Evolutionary conservation across 192 early-diverging fungal genomes (phyloP).

Genomic region (Coemansia sp.): DNA sequence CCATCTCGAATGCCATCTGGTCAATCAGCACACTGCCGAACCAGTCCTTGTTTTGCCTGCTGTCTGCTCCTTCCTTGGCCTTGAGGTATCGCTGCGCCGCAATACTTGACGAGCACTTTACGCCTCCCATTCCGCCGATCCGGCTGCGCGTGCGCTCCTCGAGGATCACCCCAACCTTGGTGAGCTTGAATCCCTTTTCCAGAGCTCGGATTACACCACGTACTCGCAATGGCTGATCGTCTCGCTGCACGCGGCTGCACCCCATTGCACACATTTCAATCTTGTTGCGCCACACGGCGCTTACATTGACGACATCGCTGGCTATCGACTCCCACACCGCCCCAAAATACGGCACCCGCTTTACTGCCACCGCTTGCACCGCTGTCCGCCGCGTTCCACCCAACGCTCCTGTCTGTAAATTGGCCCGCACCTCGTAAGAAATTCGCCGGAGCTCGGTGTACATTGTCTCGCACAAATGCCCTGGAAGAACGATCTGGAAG

Average conservation of each 20-base stretch:
- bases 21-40: slow-evolving; percentile 37
- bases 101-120: slow-evolving; percentile 32
- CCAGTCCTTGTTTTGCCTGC: slow-evolving; percentile 17
- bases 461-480: slow-evolving; percentile 52
- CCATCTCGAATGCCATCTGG: slow-evolving; percentile 51
- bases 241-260: slow-evolving; percentile 53
- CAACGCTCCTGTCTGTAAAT: slow-evolving; percentile 15
- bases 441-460: slow-evolving; percentile 49
- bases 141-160: slow-evolving; percentile 54
- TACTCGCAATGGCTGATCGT: slow-evolving; percentile 39
- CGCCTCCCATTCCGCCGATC: slow-evolving; percentile 5
- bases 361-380: slow-evolving; percentile 39
- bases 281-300: slow-evolving; percentile 45
- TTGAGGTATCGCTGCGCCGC: slow-evolving; percentile 38
- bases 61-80: slow-evolving; percentile 15
- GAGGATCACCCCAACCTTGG: slow-evolving; percentile 44
- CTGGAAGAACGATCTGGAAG: slow-evolving; percentile 48
- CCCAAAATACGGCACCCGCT: slow-evolving; percentile 48
- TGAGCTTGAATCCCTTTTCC: slow-evolving; percentile 49
- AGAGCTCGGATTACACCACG: slow-evolving; percentile 45
- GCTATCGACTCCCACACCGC: slow-evolving; percentile 49
- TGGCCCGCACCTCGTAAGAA: slow-evolving; percentile 45
- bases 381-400: slow-evolving; percentile 27
- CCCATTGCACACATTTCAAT: slow-evolving; percentile 54
- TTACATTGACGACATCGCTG: slow-evolving; percentile 46